Percentiles rank a stretch among this genome's conserved stretches.
These are phyloP conservation scores for Hydrangea macrophylla DNA, from an alignment of 148 eudicot genomes.

Conservation along the genomic window DNA sequence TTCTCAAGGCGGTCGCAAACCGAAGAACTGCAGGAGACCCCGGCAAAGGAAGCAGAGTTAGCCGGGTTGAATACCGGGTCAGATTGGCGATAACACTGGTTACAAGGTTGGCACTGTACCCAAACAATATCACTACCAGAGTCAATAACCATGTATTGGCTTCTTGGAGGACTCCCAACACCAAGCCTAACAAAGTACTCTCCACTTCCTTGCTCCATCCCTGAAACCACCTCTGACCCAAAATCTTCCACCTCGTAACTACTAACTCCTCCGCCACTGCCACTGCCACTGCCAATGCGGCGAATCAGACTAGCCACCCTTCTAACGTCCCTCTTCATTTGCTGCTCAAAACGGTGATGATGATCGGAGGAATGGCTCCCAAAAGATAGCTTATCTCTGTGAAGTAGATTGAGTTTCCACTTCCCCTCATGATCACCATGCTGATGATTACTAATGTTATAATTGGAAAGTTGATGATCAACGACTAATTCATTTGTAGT, in stretches of 20 bases:
- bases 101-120: constrained; percentile 93
- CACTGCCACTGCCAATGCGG: constrained; percentile 17
- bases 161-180: constrained; percentile 72
- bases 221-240: constrained; percentile 75
- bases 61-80: constrained; percentile 94
- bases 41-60: constrained; percentile 57
- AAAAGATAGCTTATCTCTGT: constrained; percentile 55
- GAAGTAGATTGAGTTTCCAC: constrained; percentile 49
- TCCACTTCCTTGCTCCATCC: constrained; percentile 90
- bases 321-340: constrained; percentile 47
- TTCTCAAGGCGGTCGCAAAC: constrained; percentile 57
- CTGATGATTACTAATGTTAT: too few species aligned
- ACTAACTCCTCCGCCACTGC: constrained; percentile 1
- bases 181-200: constrained; percentile 86
- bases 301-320: constrained; percentile 43
- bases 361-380: constrained; percentile 20
- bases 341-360: constrained; percentile 42
- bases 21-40: constrained; percentile 55
- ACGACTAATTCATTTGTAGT: background rate
- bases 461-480: too few species aligned
- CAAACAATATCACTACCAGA: constrained; percentile 87
- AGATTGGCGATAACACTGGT: constrained; percentile 68
- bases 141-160: constrained; percentile 80
- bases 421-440: background rate
- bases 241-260: constrained; percentile 42